Percentiles rank a stretch among this genome's conserved stretches.
These are phyloP conservation scores for Millerago galiae DNA, from an alignment of 805 yeast species.

Conservation along the genomic window DNA sequence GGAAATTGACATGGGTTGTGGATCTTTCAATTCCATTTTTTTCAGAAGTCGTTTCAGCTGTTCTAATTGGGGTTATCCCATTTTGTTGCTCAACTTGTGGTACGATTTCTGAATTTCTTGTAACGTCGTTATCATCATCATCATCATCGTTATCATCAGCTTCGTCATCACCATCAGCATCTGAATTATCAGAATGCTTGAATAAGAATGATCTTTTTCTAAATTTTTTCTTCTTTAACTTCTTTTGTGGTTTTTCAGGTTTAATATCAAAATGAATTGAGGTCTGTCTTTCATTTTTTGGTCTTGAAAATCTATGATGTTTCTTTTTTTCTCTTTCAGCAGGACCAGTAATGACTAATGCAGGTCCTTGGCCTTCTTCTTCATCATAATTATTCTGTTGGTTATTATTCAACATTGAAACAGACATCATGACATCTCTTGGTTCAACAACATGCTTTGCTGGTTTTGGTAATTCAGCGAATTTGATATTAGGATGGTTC, in stretches of 20 bases:
- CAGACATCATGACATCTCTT: slow-evolving; percentile 76
- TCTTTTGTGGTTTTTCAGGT: slow-evolving; percentile 13
- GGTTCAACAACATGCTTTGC: slow-evolving; percentile 56
- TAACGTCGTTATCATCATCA: slow-evolving; percentile 5
- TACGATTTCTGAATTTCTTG: slow-evolving; percentile 2
- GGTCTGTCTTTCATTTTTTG: slow-evolving; percentile 4
- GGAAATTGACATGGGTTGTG: slow-evolving; percentile 29
- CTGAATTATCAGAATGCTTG: background rate
- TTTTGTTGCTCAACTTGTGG: background rate
- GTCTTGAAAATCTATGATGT: background rate
- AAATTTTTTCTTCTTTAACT: slow-evolving; percentile 9
- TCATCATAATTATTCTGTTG: slow-evolving; percentile 34
- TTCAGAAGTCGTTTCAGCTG: background rate
- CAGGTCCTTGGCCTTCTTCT: slow-evolving; percentile 63
- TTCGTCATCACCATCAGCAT: slow-evolving; percentile 1
- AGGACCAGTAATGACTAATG: slow-evolving; percentile 72
- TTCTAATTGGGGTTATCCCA: too few relatives aligned
- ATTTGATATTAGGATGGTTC: slow-evolving; percentile 13
- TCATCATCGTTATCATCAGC: slow-evolving; percentile 6
- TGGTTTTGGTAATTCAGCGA: slow-evolving; percentile 22
- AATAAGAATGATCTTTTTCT: slow-evolving; percentile 14
- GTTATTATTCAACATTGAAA: slow-evolving; percentile 61
- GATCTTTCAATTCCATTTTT: slow-evolving; percentile 18
- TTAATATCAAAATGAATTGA: slow-evolving; percentile 24
- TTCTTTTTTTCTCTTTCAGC: slow-evolving; percentile 47